phyloP scores from a whole-genome alignment of 1,284 basidiomycete genomes.

The Sparassis latifolia region DNA sequence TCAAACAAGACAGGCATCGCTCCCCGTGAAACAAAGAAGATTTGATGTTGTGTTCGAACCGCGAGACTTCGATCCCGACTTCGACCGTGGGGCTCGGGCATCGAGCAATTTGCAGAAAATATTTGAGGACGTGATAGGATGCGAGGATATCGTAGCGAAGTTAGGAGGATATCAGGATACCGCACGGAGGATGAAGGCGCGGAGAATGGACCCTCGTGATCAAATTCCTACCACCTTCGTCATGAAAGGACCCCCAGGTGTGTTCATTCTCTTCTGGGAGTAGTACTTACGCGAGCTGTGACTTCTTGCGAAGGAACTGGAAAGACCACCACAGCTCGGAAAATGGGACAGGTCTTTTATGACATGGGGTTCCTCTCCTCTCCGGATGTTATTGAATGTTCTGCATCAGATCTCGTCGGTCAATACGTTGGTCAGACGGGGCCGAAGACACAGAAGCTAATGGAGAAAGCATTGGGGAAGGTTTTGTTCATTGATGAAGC shows the following conservation, averaged over 20 bases:
- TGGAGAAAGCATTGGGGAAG: constrained; percentile 55
- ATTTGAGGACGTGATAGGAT: constrained; percentile 57
- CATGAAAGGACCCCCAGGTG: constrained; percentile 68
- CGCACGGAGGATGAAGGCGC: constrained; percentile 34
- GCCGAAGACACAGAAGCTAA: constrained; percentile 49
- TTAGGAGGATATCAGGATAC: constrained; percentile 47
- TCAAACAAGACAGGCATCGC: constrained; percentile 34
- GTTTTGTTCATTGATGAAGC: constrained; percentile 67
- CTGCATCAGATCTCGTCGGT: constrained; percentile 59
- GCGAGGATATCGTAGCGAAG: constrained; percentile 43
- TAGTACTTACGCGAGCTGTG: not conserved
- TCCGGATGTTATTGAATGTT: constrained; percentile 51
- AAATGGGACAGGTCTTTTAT: constrained; percentile 49
- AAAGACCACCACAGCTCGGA: constrained; percentile 38
- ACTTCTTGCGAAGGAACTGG: constrained; percentile 25
- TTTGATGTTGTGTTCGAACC: constrained; percentile 45
- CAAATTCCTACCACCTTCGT: constrained; percentile 60
- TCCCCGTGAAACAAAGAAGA: constrained; percentile 26
- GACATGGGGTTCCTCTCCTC: constrained; percentile 60
- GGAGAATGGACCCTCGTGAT: constrained; percentile 29
- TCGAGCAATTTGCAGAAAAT: constrained; percentile 44
- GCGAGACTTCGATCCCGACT: constrained; percentile 57
- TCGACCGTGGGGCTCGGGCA: constrained; percentile 40
- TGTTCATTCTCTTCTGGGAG: not conserved
- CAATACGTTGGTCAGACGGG: constrained; percentile 65